Evolutionary conservation across 164 flowering plant genomes (phyloP).

Genomic region (Dillenia turbinata): DNA sequence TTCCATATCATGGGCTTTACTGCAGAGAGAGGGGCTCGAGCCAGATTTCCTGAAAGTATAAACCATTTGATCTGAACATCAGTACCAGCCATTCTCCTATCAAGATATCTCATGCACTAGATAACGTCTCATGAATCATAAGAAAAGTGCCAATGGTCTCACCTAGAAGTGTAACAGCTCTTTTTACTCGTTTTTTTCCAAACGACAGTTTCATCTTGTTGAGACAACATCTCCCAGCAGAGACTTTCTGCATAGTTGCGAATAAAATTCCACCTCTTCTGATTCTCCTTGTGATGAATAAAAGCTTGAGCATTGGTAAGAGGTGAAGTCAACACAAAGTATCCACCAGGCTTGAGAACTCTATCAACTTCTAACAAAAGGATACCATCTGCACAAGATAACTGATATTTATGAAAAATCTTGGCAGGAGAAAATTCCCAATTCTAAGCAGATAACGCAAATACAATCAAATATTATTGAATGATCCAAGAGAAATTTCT

Average conservation of each 20-base stretch:
- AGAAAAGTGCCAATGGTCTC: constrained; percentile 13
- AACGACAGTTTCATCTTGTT: constrained; percentile 94
- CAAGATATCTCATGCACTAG: not conserved
- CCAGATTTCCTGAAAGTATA: constrained; percentile 64
- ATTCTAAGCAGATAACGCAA: too few relatives aligned
- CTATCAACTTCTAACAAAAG: constrained; percentile 85
- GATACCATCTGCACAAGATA: constrained; percentile 63
- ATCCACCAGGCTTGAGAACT: constrained; percentile 94
- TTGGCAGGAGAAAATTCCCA: not conserved
- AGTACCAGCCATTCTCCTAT: constrained; percentile 2
- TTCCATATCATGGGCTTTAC: constrained; percentile 71
- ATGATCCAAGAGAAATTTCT: too few relatives aligned
- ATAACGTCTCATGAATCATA: not conserved
- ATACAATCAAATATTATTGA: too few relatives aligned
- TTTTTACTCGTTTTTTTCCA: constrained; percentile 88
- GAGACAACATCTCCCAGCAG: constrained; percentile 89
- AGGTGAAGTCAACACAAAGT: constrained; percentile 98
- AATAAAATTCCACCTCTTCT: constrained; percentile 64
- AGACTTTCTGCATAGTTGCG: constrained; percentile 53
- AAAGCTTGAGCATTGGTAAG: constrained; percentile 52
- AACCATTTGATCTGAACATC: constrained; percentile 9
- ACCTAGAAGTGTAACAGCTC: constrained; percentile 74
- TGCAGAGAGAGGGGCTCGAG: constrained; percentile 59
- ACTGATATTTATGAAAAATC: not conserved
- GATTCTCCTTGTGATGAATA: constrained; percentile 55